A percentile compares a stretch with the other conserved stretches of the same genome.
Evolutionary conservation across 164 flowering plant species (phyloP).

Genomic region (Pachysandra terminalis): DNA sequence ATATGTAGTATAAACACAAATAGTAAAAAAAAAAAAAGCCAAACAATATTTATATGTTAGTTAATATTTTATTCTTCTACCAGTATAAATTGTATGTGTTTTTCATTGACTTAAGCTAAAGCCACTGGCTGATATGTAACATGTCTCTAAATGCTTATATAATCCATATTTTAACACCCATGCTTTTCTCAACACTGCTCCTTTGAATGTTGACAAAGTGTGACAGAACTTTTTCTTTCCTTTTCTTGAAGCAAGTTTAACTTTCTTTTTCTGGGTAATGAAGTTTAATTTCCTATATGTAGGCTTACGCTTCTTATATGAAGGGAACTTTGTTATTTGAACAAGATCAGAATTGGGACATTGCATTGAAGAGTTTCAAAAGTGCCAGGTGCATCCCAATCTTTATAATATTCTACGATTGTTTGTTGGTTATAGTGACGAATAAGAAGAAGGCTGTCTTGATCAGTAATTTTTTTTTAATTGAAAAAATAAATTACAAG

Average conservation of each 20-base stretch:
- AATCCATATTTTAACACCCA: no score
- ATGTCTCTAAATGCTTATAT: conserved; percentile 1
- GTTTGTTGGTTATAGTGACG: not conserved
- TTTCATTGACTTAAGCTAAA: no score
- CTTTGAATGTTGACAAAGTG: conserved; percentile 4
- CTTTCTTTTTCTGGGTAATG: not conserved
- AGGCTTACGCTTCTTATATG: conserved; percentile 98
- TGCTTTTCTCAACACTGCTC: not conserved
- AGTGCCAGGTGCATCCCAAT: conserved; percentile 69
- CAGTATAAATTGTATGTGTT: no score
- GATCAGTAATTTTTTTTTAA: no score
- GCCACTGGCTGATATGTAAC: no score
- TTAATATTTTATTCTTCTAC: no score
- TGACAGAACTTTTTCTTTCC: not conserved
- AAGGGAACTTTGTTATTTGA: conserved; percentile 87
- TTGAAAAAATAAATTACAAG: no score
- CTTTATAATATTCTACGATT: not conserved
- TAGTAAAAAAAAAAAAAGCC: no score
- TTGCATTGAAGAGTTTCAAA: conserved; percentile 76
- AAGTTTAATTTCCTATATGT: conserved; percentile 16
- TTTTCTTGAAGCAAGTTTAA: conserved; percentile 2
- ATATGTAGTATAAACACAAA: no score
- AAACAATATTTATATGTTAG: no score
- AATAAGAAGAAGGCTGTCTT: no score
- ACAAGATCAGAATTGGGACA: conserved; percentile 90